phyloP scores from a whole-genome alignment of 108 stramenopile species.

The Nitzschia sp. region DNA sequence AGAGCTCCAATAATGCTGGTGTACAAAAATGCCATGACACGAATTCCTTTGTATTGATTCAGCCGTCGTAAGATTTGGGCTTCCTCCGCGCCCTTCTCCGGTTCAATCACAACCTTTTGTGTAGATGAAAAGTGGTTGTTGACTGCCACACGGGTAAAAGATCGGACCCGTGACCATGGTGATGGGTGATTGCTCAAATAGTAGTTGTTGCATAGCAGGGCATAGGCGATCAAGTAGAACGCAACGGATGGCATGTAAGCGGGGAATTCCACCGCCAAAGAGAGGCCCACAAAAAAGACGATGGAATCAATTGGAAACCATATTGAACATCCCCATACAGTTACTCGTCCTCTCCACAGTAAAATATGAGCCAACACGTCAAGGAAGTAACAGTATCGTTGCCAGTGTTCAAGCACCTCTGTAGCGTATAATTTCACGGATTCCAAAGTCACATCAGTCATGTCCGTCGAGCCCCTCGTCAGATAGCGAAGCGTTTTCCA shows the following conservation, averaged over 20 bases:
- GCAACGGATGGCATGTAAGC: constrained; percentile 25
- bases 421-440: constrained; percentile 34
- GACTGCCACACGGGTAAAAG: constrained; percentile 33
- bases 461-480: constrained; percentile 43
- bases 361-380: constrained; percentile 38
- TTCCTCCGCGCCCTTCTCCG: constrained; percentile 29
- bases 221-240: constrained; percentile 33
- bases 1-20: constrained; percentile 10
- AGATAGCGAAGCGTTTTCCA: constrained; percentile 48
- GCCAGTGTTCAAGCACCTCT: constrained; percentile 36
- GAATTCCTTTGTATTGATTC: constrained; percentile 21
- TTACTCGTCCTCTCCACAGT: constrained; percentile 47
- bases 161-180: constrained; percentile 50
- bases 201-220: constrained; percentile 35
- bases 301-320: constrained; percentile 55
- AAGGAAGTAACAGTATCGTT: constrained; percentile 32
- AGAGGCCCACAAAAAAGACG: constrained; percentile 23
- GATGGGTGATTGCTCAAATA: constrained; percentile 32
- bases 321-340: background rate
- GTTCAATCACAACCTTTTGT: constrained; percentile 25
- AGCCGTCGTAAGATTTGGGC: constrained; percentile 21
- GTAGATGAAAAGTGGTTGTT: constrained; percentile 30
- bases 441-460: constrained; percentile 36
- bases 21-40: constrained; percentile 33
- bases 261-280: constrained; percentile 30